Percentiles rank a stretch among this genome's conserved stretches.
Evolutionary conservation across 2,329 filamentous ascomycete species (phyloP).

Genomic region (Teratosphaeria gauchensis): DNA sequence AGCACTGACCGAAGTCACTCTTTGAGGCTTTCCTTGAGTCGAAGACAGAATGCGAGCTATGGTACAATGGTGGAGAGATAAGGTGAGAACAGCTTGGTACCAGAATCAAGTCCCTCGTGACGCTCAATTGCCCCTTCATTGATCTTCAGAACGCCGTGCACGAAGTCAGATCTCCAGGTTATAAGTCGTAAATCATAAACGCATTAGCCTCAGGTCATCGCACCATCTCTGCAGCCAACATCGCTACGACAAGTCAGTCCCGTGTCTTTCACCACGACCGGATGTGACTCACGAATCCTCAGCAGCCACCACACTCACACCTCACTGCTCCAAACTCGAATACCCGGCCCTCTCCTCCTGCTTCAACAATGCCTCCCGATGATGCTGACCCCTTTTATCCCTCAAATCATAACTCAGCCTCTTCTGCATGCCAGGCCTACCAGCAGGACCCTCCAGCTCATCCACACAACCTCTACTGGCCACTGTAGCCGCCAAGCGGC

Average conservation of each 20-base stretch:
- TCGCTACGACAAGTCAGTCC: background rate
- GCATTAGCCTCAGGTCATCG: background rate
- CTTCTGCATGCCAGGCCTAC: conserved; percentile 14
- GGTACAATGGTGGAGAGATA: background rate
- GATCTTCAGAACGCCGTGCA: background rate
- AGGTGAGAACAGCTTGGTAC: background rate
- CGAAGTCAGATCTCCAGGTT: background rate
- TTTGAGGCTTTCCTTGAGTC: conserved; percentile 3
- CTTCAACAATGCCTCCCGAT: conserved; percentile 18
- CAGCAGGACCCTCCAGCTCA: background rate
- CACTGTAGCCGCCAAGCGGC: conserved; percentile 1
- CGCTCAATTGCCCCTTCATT: background rate
- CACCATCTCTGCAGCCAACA: background rate
- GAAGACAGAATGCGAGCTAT: background rate
- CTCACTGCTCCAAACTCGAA: background rate
- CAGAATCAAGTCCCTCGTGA: background rate
- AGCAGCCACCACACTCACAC: background rate
- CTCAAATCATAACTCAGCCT: conserved; percentile 22
- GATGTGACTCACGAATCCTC: background rate
- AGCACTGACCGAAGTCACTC: conserved; percentile 6
- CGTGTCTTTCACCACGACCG: background rate
- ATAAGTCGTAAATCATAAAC: background rate
- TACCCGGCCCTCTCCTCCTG: background rate
- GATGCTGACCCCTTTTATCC: conserved; percentile 22
- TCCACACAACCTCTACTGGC: background rate